Percentiles rank a stretch among this genome's conserved stretches.
These are phyloP conservation scores for Rhizoctonia solani DNA, from an alignment of 1,284 basidiomycete species.

Conservation along the genomic window DNA sequence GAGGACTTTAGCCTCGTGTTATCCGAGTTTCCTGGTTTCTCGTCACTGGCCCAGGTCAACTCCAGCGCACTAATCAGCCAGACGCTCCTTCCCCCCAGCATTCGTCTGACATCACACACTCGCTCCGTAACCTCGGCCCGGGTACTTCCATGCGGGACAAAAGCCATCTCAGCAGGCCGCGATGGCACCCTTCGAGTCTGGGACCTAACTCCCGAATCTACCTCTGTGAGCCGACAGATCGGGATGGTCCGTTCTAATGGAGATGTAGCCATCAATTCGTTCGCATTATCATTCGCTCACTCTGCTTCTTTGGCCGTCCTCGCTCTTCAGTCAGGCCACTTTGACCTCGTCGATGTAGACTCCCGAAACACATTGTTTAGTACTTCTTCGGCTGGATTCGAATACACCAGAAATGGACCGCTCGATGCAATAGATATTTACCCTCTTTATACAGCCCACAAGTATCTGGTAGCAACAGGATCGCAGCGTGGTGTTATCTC, in stretches of 20 bases:
- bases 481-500: neutral
- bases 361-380: neutral
- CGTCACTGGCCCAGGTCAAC: neutral
- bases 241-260: slow-evolving; percentile 8
- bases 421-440: neutral
- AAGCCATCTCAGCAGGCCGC: neutral
- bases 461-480: slow-evolving; percentile 1
- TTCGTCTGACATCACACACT: slow-evolving; percentile 17
- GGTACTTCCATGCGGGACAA: neutral
- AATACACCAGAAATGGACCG: neutral
- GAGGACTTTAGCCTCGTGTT: slow-evolving; percentile 11
- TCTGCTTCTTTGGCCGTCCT: neutral
- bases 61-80: neutral
- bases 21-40: neutral
- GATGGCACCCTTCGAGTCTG: slow-evolving; percentile 24
- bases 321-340: slow-evolving; percentile 15
- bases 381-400: neutral
- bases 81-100: neutral
- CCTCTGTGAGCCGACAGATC: neutral
- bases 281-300: neutral
- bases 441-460: neutral
- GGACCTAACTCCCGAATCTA: neutral
- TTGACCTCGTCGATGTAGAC: slow-evolving; percentile 9
- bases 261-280: neutral
- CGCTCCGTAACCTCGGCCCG: neutral